Evolutionary conservation across 352 stramenopile genomes (phyloP), one percentile per base, ranked within the genome.

Genomic region (Globisporangium apiculatum): DNA sequence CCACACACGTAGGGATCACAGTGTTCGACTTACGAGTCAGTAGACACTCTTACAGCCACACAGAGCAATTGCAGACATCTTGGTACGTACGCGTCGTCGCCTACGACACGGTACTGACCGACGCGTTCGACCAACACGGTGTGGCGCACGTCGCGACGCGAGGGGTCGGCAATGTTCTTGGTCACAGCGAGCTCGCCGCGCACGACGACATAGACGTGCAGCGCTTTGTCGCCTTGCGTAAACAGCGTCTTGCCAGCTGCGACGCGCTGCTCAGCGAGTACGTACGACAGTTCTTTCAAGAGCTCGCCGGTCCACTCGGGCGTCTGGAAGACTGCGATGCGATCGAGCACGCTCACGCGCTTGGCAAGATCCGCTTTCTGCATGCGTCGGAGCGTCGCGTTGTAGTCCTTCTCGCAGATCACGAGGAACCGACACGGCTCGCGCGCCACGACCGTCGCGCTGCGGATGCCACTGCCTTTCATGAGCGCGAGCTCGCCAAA

Each of bases 401-500:
- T 89, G 66, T 91, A 89, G 63, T 91, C 81, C 8, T 75, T 72
- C 58, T 88, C 81, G 54, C 73, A 83, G 35, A 91, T 88, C n/a
- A 87, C 71, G 40, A 91, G 57, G 14, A 91, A 68, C 37, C 79
- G 64, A 38, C 75, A 86, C 43, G 75, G 66, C 18, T 91, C 75
- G 6, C 71, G 73, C 7, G 81, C 82, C 42, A 80, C 55, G 12
- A 91, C 81, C 0, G 81, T 91, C 14, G 81, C 81, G n/a, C 73
- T 86, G 8, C 78, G 76, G 8, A 87, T 73, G 4, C 81, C 79
- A 58, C 76, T 66, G 53, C 79, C 76, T 65, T 88, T 89, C 73
- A 91, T 87, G 15, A 91, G 70, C 41, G 79, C 81, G 15, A 91
- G 64, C 37, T 91, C 79, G 7, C 76, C 77, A 46, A 89, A 87